Conservation (phyloP, 2,329 filamentous ascomycete species). For the Xylogone sp. region DNA sequence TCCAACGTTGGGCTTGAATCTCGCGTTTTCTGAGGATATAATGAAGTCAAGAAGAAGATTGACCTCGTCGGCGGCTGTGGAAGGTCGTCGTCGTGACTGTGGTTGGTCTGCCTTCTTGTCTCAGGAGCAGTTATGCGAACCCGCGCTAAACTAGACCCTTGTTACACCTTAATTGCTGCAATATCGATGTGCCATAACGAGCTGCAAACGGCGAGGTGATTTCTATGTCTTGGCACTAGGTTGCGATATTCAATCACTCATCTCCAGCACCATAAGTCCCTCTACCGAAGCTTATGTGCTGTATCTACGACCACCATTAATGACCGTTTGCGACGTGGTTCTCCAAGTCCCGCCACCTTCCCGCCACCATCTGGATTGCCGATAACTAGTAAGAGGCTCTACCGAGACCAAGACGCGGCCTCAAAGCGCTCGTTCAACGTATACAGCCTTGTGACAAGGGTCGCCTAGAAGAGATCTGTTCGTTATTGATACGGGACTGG, state of each 20-base stretch:
- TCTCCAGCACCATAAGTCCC: not conserved
- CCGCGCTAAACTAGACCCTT: not conserved
- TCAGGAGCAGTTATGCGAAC: not conserved
- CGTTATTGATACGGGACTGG: not conserved
- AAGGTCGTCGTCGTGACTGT: not conserved
- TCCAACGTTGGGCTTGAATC: constrained; percentile 7
- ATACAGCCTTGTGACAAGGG: not conserved
- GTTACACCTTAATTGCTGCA: not conserved
- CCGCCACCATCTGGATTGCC: not conserved
- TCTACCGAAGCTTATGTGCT: not conserved
- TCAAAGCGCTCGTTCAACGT: not conserved
- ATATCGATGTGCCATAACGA: not conserved
- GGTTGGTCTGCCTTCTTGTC: not conserved
- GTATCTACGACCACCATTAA: not conserved
- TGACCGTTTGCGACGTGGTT: not conserved
- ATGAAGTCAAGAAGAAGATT: not conserved
- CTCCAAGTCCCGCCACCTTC: not conserved
- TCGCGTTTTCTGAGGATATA: not conserved
- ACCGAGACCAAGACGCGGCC: not conserved
- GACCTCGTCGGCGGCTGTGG: not conserved
- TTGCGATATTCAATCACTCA: not conserved
- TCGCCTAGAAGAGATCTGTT: not conserved
- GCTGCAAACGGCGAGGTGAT: not conserved
- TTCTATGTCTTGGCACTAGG: not conserved
- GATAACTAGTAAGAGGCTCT: not conserved